Evolutionary conservation across 108 stramenopile genomes (phyloP).

Genomic region (Cyclotella distinguenda): DNA sequence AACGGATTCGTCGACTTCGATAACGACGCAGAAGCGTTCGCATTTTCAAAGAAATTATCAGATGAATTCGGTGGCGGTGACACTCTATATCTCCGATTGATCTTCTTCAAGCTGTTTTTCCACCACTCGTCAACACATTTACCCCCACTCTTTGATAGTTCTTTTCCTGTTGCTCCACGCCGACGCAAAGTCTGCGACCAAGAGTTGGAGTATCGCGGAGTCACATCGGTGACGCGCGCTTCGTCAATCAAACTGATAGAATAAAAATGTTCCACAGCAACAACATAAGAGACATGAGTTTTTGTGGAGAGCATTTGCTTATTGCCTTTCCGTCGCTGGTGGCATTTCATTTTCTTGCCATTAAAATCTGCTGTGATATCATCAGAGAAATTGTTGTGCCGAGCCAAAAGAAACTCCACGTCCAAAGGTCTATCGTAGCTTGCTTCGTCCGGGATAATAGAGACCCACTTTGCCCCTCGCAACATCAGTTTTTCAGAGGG

Average conservation of each 20-base stretch:
- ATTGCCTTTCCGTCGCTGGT: conserved; percentile 13
- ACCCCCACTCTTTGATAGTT: conserved; percentile 32
- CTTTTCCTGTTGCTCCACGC: conserved; percentile 54
- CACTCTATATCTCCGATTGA: conserved; percentile 20
- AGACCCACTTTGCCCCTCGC: conserved; percentile 22
- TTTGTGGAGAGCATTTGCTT: conserved; percentile 8
- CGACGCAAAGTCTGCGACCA: conserved; percentile 64
- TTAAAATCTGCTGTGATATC: neutral
- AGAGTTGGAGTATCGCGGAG: conserved; percentile 73
- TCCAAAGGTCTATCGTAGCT: conserved; percentile 46
- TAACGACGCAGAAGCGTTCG: neutral
- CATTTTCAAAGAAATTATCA: neutral
- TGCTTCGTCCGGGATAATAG: conserved; percentile 27
- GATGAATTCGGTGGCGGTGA: conserved; percentile 11
- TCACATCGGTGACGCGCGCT: conserved; percentile 79
- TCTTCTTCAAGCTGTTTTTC: conserved; percentile 15
- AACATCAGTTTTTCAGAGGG: neutral
- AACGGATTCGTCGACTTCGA: neutral
- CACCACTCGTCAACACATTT: conserved; percentile 51
- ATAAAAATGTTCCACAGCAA: conserved; percentile 66
- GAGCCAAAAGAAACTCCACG: conserved; percentile 50
- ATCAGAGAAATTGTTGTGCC: neutral
- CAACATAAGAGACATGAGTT: conserved; percentile 59
- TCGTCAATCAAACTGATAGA: neutral
- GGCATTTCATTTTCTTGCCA: conserved; percentile 2